Conservation (phyloP, 108 stramenopile species). For the Cyclotella sp. region DNA sequence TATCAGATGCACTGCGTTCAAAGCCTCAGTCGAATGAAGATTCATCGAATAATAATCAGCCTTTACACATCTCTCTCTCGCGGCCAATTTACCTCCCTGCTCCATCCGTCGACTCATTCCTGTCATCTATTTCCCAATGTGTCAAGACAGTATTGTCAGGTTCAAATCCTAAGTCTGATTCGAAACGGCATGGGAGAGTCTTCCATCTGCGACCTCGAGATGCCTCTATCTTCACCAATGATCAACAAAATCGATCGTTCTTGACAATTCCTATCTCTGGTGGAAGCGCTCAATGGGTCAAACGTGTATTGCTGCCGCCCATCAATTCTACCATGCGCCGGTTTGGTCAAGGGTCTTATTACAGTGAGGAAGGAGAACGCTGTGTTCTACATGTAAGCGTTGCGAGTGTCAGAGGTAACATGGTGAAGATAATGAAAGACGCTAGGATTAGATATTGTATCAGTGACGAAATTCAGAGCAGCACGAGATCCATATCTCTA, state of each 20-base stretch:
- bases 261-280: constrained; percentile 35
- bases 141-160: constrained; percentile 12
- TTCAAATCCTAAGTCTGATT: not conserved
- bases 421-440: constrained; percentile 30
- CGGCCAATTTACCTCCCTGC: constrained; percentile 45
- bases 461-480: not conserved
- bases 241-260: constrained; percentile 37
- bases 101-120: constrained; percentile 43
- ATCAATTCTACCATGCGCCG: constrained; percentile 42
- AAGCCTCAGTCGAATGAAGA: not conserved
- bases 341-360: constrained; percentile 39
- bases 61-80: constrained; percentile 35
- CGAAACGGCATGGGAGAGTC: constrained; percentile 6
- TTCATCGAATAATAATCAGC: not conserved
- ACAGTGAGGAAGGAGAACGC: constrained; percentile 16
- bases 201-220: constrained; percentile 32
- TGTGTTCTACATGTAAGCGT: constrained; percentile 49
- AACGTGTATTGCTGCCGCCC: constrained; percentile 31
- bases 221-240: constrained; percentile 39
- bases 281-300: constrained; percentile 34
- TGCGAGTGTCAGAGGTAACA: constrained; percentile 46
- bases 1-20: not conserved
- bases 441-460: not conserved
- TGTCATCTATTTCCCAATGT: constrained; percentile 28
- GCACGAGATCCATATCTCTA: constrained; percentile 14